Base-by-base conservation (phyloP, 345 rosid genomes). In the Brassica juncea region DNA sequence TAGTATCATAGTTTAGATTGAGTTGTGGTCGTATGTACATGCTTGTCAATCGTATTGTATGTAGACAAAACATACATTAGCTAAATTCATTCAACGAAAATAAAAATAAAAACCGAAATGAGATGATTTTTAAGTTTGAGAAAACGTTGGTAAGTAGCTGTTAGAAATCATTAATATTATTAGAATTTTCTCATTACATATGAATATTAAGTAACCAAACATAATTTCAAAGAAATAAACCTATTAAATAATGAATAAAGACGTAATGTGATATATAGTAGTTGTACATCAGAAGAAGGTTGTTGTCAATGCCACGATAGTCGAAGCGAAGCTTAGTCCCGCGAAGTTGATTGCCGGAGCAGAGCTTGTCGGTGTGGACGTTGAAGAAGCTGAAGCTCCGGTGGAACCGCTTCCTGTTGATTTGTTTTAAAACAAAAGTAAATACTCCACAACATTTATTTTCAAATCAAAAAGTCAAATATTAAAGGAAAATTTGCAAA, bases 311-410 rank as follows among this genome's bases (percentile, higher is more conserved):
- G 75, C 71, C 59, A 68, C 42, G 28, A 80, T 4, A 62, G 70
- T 49, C 9, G 75, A 74, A 37, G 75, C 83, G 12, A 80, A 69
- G 72, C 75, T 69, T 69, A 69, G 34, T 54, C 71, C 71, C 5
- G 60, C 71, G 61, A 80, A 35, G 67, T 74, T 62, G 42, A 54
- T 74, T 15, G 54, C 52, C 71, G 71, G 83, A 54, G 74, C 79
- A 21, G 83, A 74, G 72, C 10, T 70, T 14, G 79, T 19, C 55
- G 83, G 0, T 9, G 39, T 37, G 37, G 72, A 49, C 60, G 68
- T 74, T 2, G 83, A 54, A 37, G 83, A 1, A 37, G 79, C 15
- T 34, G 82, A 49, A 79, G 9, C 74, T 61, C 66, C 74, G 47
- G 78, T 79, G 47, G 79, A 69, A 63, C 30, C 60, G 11, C 30